Evolutionary conservation across 2,329 filamentous ascomycete genomes (phyloP), one percentile per base, ranked within the genome.

Genomic region (Talaromyces amestolkiae): DNA sequence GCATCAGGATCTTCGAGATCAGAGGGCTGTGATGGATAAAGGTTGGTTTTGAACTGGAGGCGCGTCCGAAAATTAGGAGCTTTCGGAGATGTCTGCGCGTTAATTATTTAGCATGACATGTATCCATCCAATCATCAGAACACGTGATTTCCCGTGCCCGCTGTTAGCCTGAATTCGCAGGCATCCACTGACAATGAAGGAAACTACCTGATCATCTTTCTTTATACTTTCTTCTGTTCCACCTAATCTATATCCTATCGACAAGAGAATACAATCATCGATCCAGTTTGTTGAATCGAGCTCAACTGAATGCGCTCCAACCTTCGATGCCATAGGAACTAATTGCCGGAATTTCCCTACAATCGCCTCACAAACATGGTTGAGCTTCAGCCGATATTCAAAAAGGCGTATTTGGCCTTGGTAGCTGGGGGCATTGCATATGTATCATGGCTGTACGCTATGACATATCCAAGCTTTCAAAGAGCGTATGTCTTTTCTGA

Each of bases 401-500:
- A 76, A 68, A 83, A 80, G 71, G 82, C 84, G 63, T 83, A 86
- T 70, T 84, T 83, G 78, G 81, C 83, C 17, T 78, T 91, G 17
- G 85, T 82, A 15, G 82, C 83, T 17, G 83, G 87, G 15, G 81
- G 91, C 8, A 84, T 84, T 45, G 71, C 91, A 31, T 96, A 95
- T 77, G 79, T 86, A 19, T 73, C 85, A 33, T 88, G 90, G 68
- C 78, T 96, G n/a, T 79, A 84, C 2, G 78, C 90, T 10, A 79
- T 91, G 66, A 85, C 89, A 15, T 87, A 86, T 71, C 88, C 91
- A 2, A 86, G 83, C 70, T 81, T 96, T 61, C 94, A 98, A 76
- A 84, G 91, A 80, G 88, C 93, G 93, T 96, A 83, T 79, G 88
- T 77, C 37, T 58, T 31, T 7, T 31, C 27, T 31, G 7, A 5